Conservation (phyloP, 1,284 basidiomycete species). For the Moniliella sp. region DNA sequence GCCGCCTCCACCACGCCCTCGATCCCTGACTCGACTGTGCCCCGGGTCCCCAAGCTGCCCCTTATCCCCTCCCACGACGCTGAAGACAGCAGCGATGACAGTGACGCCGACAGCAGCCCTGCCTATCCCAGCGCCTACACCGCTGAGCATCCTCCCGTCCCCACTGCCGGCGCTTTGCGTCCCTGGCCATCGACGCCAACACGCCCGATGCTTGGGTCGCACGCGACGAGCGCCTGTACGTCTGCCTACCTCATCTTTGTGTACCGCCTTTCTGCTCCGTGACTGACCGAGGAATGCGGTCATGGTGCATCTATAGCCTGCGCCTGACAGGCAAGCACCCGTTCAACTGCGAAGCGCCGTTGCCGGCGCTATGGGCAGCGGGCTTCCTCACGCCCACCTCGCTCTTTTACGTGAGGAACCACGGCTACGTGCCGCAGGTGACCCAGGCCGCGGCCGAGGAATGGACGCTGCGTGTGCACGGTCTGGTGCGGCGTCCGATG, state of each 20-base stretch:
- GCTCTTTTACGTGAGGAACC: conserved; percentile 49
- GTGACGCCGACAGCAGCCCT: background rate
- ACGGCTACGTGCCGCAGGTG: conserved; percentile 45
- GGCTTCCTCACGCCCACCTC: conserved; percentile 47
- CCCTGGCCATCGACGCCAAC: conserved; percentile 11
- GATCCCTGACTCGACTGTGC: too few relatives aligned
- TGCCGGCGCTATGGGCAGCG: conserved; percentile 39
- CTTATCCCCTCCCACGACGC: background rate
- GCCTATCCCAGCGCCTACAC: conserved; percentile 4
- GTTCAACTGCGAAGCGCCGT: conserved; percentile 43
- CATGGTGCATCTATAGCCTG: conserved; percentile 2
- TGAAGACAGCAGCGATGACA: background rate
- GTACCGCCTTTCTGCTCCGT: background rate
- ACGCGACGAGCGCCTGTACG: conserved; percentile 14
- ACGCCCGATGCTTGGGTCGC: conserved; percentile 23
- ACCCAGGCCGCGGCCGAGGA: conserved; percentile 34
- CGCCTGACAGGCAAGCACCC: conserved; percentile 38
- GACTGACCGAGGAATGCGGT: background rate
- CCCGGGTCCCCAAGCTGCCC: background rate
- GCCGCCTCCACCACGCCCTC: too few relatives aligned
- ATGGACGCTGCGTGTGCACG: conserved; percentile 43
- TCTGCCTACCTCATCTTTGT: background rate
- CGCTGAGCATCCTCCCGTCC: conserved; percentile 9
- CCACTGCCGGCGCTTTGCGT: conserved; percentile 7
- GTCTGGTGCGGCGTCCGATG: conserved; percentile 23